Evolutionary conservation across 129 eudicot genomes (phyloP), one percentile per base, ranked within the genome.

Genomic region (Silybum marianum): DNA sequence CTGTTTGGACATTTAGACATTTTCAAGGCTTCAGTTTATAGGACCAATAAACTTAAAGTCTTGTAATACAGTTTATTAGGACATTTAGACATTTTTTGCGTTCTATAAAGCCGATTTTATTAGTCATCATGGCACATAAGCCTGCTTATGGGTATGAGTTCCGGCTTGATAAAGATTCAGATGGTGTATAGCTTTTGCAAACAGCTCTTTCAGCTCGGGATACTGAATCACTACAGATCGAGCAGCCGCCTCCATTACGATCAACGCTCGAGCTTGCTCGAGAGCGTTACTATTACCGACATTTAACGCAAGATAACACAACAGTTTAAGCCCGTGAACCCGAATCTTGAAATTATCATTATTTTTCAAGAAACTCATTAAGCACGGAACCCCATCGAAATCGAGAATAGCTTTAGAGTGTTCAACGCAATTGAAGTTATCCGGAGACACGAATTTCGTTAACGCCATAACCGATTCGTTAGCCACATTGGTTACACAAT

Each of bases 381-480:
- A 68, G 7, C 19, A 84, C 0, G 84, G 79, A 71, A 91, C 88
- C 77, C 94, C 98, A 19, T 87, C 73, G 32, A 78, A 85, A 72
- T 89, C 92, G 9, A 93, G 75, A 34, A 93, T 91, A 6, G 98
- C 81, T 80, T 89, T 88, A 0, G 94, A 89, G 69, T 93, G 98
- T 66, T 89, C 96, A 54, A 84, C 71, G 6, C 91, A 39, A 30
- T 89, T 89, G 51, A 80, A 91, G 65, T 93, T 93, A 0, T 88
- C 98, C 0, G 90, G 90, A 24, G 83, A 69, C 23, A 85, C 91
- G 81, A 93, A 93, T 77, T 91, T 93, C 16, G 82, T 76, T 69
- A 93, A 80, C 11, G 97, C 90, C 23, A 81, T 30, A 4, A 87
- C 90, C 22, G 98, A 84, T 76, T 93, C 94, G 62, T 81, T 77